Evolutionary conservation across 202 grass and related monocot genomes (phyloP).

Genomic region (Cymbopogon flexuosus): DNA sequence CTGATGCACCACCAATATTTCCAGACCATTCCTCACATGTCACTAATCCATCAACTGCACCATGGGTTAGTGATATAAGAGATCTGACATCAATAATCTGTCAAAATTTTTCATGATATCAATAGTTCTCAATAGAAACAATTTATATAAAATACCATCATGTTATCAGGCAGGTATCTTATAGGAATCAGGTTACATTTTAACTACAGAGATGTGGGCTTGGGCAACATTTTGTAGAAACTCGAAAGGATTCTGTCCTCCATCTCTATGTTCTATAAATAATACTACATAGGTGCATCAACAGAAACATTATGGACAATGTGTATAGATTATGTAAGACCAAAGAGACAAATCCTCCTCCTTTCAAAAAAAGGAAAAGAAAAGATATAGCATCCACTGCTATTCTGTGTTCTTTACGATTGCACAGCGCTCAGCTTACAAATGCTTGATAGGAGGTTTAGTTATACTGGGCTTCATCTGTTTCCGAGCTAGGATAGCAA

Average conservation of each 20-base stretch:
- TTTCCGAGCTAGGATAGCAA: not conserved
- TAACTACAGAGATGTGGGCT: not conserved
- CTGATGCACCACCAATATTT: constrained; percentile 23
- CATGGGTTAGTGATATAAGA: constrained; percentile 34
- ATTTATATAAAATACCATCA: not conserved
- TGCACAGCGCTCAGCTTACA: not conserved
- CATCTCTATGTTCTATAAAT: not conserved
- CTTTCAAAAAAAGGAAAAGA: not conserved
- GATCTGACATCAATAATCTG: not conserved
- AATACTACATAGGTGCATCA: not conserved
- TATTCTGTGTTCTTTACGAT: not conserved
- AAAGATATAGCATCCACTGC: not conserved
- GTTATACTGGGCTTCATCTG: not conserved
- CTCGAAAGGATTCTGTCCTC: not conserved
- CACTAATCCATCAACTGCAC: constrained; percentile 59
- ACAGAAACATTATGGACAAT: not conserved
- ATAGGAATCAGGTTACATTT: not conserved
- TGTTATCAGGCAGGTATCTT: not conserved
- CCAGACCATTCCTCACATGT: constrained; percentile 69
- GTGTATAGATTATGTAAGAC: not conserved
- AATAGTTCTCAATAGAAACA: not conserved
- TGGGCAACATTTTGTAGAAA: not conserved
- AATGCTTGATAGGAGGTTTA: not conserved
- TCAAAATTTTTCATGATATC: not conserved
- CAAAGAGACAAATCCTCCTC: not conserved